Base-by-base conservation (phyloP, 345 rosid genomes). In the Pelargonium nanum region DNA sequence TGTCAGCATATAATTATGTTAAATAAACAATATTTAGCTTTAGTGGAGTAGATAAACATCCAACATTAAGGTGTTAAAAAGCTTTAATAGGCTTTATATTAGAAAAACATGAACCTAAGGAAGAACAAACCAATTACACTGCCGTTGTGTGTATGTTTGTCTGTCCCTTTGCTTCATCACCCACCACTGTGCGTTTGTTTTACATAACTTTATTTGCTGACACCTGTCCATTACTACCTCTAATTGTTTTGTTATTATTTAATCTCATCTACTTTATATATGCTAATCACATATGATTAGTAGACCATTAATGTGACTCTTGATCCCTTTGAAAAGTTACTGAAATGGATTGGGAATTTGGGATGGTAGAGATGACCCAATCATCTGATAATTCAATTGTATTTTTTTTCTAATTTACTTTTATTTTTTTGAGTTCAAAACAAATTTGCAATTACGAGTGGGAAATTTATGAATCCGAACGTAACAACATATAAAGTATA, bases 101-200 rank as follows among this genome's bases (percentile, higher is more conserved):
- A 45, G 48, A 44, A 2, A 59, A 72, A 53, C 44, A 24, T 56
- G 70, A 66, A 58, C 22, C 40, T 59, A 45, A 59, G 60, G 21
- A 58, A 64, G 24, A 73, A 75, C 74, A 72, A 74, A 62, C 95
- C 95, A 84, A 82, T 82, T 66, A 70, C 58, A n/a, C 61, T 65
- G 65, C 54, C 32, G 61, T 63, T 81, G 65, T 56, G 89, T 85
- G 95, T 65, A 61, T 72, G 71, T 60, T 59, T 66, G 78, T 68
- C 80, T 81, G 81, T 68, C 79, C 57, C 61, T 68, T 22, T 58
- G 70, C 71, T 60, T 69, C 61, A 70, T 74, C 63, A 71, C 56
- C 60, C 71, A 26, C 16, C 60, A 60, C 62, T 59, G 61, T 51
- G 23, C 62, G 58, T 74, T 74, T 81, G 64, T 77, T 67, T 44